Percentiles rank a stretch among this genome's conserved stretches.
phyloP scores from a whole-genome alignment of 2,329 filamentous ascomycete genomes.

The Pyricularia sp. region DNA sequence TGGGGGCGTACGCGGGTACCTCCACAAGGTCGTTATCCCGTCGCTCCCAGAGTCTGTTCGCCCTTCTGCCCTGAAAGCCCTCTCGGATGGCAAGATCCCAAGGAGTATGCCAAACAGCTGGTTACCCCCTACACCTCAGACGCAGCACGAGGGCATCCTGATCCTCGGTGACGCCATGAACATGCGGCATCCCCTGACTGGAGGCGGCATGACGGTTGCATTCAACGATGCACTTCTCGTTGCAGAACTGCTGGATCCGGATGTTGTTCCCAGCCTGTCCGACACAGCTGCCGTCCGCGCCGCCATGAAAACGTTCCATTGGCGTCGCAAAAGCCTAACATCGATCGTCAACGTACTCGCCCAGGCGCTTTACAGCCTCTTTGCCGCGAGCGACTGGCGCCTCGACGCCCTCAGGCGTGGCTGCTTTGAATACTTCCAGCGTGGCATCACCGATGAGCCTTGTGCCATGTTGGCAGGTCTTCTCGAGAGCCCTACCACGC shows the following conservation, averaged over 20 bases:
- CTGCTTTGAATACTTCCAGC: slow-evolving; percentile 88
- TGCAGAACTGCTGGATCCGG: slow-evolving; percentile 61
- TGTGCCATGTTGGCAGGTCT: slow-evolving; percentile 75
- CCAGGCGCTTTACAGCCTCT: slow-evolving; percentile 83
- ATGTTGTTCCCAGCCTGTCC: slow-evolving; percentile 57
- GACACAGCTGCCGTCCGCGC: slow-evolving; percentile 56
- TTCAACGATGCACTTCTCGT: slow-evolving; percentile 86
- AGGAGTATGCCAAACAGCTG: slow-evolving; percentile 91
- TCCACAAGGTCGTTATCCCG: slow-evolving; percentile 67
- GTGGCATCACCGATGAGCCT: slow-evolving; percentile 67
- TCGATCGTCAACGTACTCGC: slow-evolving; percentile 97
- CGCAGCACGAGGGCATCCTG: slow-evolving; percentile 57
- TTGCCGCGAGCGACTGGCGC: slow-evolving; percentile 72
- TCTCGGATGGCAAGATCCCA: slow-evolving; percentile 70
- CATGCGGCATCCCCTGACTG: slow-evolving; percentile 97
- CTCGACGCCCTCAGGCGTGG: slow-evolving; percentile 76
- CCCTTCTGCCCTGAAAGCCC: slow-evolving; percentile 64
- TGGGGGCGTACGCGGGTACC: slow-evolving; percentile 79
- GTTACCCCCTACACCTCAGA: slow-evolving; percentile 64
- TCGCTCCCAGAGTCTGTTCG: slow-evolving; percentile 62
- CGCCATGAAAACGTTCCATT: slow-evolving; percentile 73
- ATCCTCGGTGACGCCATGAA: slow-evolving; percentile 93
- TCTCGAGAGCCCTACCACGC: slow-evolving; percentile 63
- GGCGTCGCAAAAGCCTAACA: slow-evolving; percentile 71
- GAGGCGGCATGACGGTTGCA: slow-evolving; percentile 95